These are phyloP conservation scores for Elongisporangium senticosum DNA, from an alignment of 352 stramenopile species.

Conservation along the genomic window DNA sequence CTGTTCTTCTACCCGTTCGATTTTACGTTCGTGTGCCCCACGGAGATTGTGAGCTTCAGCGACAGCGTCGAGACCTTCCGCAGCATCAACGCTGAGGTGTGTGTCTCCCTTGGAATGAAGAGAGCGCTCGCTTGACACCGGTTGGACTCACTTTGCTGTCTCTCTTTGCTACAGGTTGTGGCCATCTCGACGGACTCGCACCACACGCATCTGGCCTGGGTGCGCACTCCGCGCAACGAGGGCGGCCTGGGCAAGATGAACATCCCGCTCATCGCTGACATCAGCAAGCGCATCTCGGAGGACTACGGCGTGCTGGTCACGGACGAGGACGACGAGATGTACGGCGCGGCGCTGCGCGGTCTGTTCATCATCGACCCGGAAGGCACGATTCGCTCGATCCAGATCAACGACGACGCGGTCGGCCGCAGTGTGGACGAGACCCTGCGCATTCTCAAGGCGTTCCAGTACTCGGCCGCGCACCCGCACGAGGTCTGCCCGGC, in stretches of 20 bases:
- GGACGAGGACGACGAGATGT: slow-evolving; percentile 77
- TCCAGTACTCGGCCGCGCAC: slow-evolving; percentile 71
- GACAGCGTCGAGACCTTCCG: slow-evolving; percentile 66
- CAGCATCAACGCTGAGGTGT: slow-evolving; percentile 66
- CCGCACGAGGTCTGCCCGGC: slow-evolving; percentile 81
- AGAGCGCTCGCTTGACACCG: neutral
- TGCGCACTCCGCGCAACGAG: slow-evolving; percentile 73
- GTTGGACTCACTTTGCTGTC: neutral
- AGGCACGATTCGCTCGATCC: slow-evolving; percentile 76
- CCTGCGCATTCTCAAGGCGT: slow-evolving; percentile 79
- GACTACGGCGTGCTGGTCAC: slow-evolving; percentile 84
- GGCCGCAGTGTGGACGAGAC: slow-evolving; percentile 81
- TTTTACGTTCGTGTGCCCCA: slow-evolving; percentile 85
- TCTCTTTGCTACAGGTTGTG: slow-evolving; percentile 31
- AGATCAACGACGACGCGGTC: slow-evolving; percentile 83
- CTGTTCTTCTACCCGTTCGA: slow-evolving; percentile 88
- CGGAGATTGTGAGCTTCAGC: slow-evolving; percentile 80
- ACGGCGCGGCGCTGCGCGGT: slow-evolving; percentile 62
- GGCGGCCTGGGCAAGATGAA: slow-evolving; percentile 80
- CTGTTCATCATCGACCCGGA: slow-evolving; percentile 85
- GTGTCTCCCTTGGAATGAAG: neutral
- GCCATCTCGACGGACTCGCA: slow-evolving; percentile 82
- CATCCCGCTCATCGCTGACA: slow-evolving; percentile 75
- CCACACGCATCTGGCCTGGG: slow-evolving; percentile 81
- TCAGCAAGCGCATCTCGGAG: slow-evolving; percentile 81